phyloP scores from a whole-genome alignment of 352 stramenopile species.

The Phytophthora vignae region DNA sequence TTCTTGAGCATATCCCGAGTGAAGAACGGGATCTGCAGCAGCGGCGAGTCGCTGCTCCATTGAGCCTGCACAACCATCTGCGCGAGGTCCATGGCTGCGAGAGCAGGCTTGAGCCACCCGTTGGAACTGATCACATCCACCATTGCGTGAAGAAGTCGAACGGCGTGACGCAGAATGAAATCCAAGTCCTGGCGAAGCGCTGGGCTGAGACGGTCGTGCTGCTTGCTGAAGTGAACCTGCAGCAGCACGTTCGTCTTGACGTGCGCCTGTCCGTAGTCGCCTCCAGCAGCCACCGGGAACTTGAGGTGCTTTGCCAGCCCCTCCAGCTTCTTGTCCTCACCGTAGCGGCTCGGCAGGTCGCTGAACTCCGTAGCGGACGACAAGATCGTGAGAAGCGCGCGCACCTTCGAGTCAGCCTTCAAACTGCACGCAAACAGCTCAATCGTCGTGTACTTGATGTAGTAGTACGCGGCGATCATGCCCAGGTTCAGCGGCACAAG shows the following conservation, averaged over 20 bases:
- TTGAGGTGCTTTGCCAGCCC: slow-evolving; percentile 95
- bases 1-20: slow-evolving; percentile 87
- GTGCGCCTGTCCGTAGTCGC: slow-evolving; percentile 93
- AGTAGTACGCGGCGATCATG: slow-evolving; percentile 99
- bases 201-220: slow-evolving; percentile 87
- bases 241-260: slow-evolving; percentile 98
- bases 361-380: slow-evolving; percentile 97
- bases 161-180: slow-evolving; percentile 89
- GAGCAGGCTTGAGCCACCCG: slow-evolving; percentile 97
- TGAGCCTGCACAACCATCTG: slow-evolving; percentile 99
- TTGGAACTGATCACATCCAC: slow-evolving; percentile 99
- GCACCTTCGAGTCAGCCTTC: slow-evolving; percentile 97
- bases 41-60: slow-evolving; percentile 97
- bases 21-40: slow-evolving; percentile 98
- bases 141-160: slow-evolving; percentile 97
- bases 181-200: slow-evolving; percentile 95
- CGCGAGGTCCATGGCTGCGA: slow-evolving; percentile 98
- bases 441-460: slow-evolving; percentile 99
- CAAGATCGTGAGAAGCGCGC: slow-evolving; percentile 97
- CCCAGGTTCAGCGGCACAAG: slow-evolving; percentile 98
- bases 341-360: slow-evolving; percentile 92
- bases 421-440: slow-evolving; percentile 98
- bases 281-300: slow-evolving; percentile 89
- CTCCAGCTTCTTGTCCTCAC: slow-evolving; percentile 95
- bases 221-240: slow-evolving; percentile 97